Evolutionary conservation across 768 basidiomycete species (phyloP), one percentile per base, ranked within the genome.

Genomic region (Mycena vulgaris): DNA sequence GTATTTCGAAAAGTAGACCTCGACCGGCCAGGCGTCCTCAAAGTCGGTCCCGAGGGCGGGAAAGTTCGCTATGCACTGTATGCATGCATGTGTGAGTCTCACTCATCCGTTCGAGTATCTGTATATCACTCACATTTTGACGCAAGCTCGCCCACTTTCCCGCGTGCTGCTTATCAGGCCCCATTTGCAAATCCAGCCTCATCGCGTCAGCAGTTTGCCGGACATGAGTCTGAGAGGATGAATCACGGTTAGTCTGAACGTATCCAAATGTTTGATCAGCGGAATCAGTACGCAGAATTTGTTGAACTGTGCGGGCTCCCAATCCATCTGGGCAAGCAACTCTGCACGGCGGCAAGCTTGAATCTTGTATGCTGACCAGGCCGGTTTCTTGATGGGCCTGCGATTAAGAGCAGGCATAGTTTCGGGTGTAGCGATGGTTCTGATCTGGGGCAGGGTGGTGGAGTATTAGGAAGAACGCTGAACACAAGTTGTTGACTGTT

Each of bases 1-100:
- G 25, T 55, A 64, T 27, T 64, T 64, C 2, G 4, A 4, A 25
- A 53, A 64, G 10, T 64, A 64, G 4, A 55, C 7, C 13, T 64
- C 52, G 30, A 64, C 35, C n/a, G 63, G 63, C 63, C 63, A 64
- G 0, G 37, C 52, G 25, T 64, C 52, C 19, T 55, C 52, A 35
- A 64, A 64, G 40, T 64, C 63, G 0, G 40, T 63, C 3, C 35
- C 52, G 6, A 64, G 63, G 23, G 40, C 27, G 2, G 63, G 63
- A 56, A 64, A 56, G 21, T 23, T 42, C 21, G 23, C 13, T 2
- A 56, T 5, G 31, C 63, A 64, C 63, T 64, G 6, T 1, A 48
- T n/a, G 3, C 11, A 17, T 6, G 53, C 33, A 17, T 37, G 37
- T 21, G 8, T 33, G 7, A 49, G 48, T 27, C 30, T 9, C 27